Evolutionary conservation across 805 yeast species (phyloP).

Genomic region (Wickerhamiella musiphila): DNA sequence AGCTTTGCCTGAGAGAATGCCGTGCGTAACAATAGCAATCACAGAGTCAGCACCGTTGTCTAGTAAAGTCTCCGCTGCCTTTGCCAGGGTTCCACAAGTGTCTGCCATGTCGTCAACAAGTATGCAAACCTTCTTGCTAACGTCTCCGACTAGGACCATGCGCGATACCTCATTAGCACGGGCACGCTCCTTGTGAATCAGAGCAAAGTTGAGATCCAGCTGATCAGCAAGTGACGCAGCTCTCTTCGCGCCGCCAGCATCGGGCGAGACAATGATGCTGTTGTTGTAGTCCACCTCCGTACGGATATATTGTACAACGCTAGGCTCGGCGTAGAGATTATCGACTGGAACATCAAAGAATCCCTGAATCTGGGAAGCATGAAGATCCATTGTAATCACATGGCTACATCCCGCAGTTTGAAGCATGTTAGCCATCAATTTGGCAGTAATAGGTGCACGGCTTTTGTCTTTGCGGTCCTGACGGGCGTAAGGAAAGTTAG

Average conservation of each 20-base stretch:
- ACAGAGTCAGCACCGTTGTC: conserved; percentile 72
- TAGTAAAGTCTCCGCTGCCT: conserved; percentile 79
- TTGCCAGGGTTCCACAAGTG: conserved; percentile 92
- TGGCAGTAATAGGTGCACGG: conserved; percentile 93
- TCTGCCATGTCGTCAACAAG: conserved; percentile 97
- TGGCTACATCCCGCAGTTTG: conserved; percentile 94
- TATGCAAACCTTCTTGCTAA: conserved; percentile 64
- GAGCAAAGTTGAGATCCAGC: conserved; percentile 81
- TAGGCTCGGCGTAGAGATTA: conserved; percentile 90
- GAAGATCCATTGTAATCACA: conserved; percentile 92
- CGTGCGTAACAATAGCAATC: conserved; percentile 91
- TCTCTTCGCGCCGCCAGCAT: conserved; percentile 98
- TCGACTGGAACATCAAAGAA: conserved; percentile 94
- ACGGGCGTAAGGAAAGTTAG: conserved; percentile 94
- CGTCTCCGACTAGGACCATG: conserved; percentile 97
- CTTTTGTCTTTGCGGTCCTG: conserved; percentile 95
- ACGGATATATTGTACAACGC: conserved; percentile 66
- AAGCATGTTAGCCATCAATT: conserved; percentile 78
- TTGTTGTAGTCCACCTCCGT: conserved; percentile 39
- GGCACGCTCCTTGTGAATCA: conserved; percentile 93
- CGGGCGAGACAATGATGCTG: conserved; percentile 82
- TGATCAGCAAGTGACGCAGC: conserved; percentile 95
- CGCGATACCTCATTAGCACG: conserved; percentile 92
- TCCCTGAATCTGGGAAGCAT: conserved; percentile 96
- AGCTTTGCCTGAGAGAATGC: conserved; percentile 81